A percentile compares a stretch with the other conserved stretches of the same genome.
Conservation (phyloP, 805 yeast genomes). For the Saccharomycopsis oosterbeekiorum region DNA sequence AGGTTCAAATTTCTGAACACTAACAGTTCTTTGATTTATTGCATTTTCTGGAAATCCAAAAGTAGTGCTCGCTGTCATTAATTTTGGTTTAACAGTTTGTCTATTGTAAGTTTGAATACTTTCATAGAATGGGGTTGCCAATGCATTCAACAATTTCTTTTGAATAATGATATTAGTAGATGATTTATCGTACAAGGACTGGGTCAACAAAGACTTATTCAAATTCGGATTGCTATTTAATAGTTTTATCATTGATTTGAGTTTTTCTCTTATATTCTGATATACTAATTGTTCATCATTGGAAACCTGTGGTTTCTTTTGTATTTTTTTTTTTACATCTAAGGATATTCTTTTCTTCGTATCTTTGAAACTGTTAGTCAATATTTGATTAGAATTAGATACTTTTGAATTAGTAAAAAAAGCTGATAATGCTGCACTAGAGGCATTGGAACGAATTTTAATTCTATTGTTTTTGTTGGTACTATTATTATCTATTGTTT, state of each 20-base stretch:
- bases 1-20: background rate
- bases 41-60: constrained; percentile 12
- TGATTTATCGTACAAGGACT: background rate
- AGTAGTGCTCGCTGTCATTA: constrained; percentile 6
- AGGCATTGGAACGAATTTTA: constrained; percentile 29
- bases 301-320: background rate
- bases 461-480: constrained; percentile 16
- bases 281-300: constrained; percentile 8
- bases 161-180: constrained; percentile 27
- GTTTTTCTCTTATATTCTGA: constrained; percentile 10
- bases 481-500: background rate
- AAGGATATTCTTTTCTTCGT: background rate
- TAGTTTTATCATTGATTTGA: constrained; percentile 13
- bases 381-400: background rate
- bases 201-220: constrained; percentile 1
- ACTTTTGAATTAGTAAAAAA: constrained; percentile 21
- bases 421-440: constrained; percentile 32
- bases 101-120: constrained; percentile 16
- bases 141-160: constrained; percentile 45
- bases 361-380: background rate
- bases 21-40: constrained; percentile 4
- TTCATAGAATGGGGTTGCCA: constrained; percentile 52
- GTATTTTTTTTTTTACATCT: background rate
- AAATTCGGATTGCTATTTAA: constrained; percentile 8
- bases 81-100: background rate